Percentiles rank a stretch among this genome's conserved stretches.
Evolutionary conservation across 306 rosid genomes (phyloP).

Genomic region (Vachellia pachyceras): DNA sequence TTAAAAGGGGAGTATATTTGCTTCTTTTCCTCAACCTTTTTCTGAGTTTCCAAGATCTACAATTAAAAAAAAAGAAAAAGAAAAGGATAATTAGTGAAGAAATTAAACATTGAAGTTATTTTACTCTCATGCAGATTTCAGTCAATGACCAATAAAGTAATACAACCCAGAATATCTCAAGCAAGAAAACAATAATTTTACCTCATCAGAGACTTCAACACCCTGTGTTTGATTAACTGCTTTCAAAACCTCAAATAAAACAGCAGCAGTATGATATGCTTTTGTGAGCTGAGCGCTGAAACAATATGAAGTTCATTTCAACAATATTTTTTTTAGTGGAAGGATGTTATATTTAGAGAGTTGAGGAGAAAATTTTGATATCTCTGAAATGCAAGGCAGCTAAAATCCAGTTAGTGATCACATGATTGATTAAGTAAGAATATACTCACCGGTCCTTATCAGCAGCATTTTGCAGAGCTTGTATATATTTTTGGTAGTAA

Average conservation of each 20-base stretch:
- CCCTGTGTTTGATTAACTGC: slow-evolving; percentile 92
- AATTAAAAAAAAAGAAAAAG: slow-evolving; percentile 6
- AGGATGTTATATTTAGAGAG: slow-evolving; percentile 11
- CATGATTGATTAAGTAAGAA: slow-evolving; percentile 17
- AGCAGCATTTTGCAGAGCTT: slow-evolving; percentile 75
- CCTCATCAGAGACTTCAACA: slow-evolving; percentile 81
- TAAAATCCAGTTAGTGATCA: slow-evolving; percentile 39
- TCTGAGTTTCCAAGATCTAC: slow-evolving; percentile 74
- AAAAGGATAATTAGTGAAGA: slow-evolving; percentile 14
- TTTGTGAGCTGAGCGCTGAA: slow-evolving; percentile 89
- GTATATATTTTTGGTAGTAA: slow-evolving; percentile 80
- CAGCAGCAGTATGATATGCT: slow-evolving; percentile 94
- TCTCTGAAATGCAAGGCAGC: slow-evolving; percentile 16
- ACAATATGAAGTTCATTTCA: slow-evolving; percentile 39
- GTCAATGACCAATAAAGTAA: slow-evolving; percentile 24
- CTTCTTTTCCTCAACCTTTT: slow-evolving; percentile 74
- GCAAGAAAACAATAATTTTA: slow-evolving; percentile 35
- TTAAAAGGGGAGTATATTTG: slow-evolving; percentile 84
- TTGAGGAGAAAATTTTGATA: neutral
- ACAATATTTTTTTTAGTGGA: slow-evolving; percentile 2
- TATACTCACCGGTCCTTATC: slow-evolving; percentile 85
- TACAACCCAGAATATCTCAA: slow-evolving; percentile 7
- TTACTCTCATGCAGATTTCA: slow-evolving; percentile 21
- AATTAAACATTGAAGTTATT: slow-evolving; percentile 11
- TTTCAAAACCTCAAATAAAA: slow-evolving; percentile 90